Evolutionary conservation across 495 filamentous ascomycete species (phyloP).

Genomic region (Hypomontagnella monticulosa): DNA sequence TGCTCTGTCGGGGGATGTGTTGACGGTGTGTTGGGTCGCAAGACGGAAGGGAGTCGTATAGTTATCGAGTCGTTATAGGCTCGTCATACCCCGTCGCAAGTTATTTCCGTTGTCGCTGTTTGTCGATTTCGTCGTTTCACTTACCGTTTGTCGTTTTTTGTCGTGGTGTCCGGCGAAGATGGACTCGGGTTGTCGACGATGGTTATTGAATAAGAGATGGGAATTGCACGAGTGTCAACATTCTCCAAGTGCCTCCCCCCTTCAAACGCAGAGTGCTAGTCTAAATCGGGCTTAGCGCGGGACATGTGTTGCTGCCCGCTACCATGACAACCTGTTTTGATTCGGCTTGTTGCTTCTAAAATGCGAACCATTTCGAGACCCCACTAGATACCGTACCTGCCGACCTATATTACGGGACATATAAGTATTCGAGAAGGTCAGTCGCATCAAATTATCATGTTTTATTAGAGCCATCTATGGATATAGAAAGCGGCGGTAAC

Average conservation of each 20-base stretch:
- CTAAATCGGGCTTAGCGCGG: constrained; percentile 27
- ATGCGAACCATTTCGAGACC: background rate
- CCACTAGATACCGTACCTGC: constrained; percentile 7
- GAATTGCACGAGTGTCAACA: constrained; percentile 37
- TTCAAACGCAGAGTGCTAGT: constrained; percentile 31
- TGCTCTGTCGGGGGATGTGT: constrained; percentile 15
- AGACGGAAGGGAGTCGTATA: background rate
- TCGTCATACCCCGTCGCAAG: background rate
- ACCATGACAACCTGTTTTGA: constrained; percentile 46
- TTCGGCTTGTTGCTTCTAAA: constrained; percentile 8
- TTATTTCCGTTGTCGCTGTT: constrained; percentile 14
- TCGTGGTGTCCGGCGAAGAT: constrained; percentile 30
- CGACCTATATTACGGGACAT: constrained; percentile 11
- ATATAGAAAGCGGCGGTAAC: too few species aligned
- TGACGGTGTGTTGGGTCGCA: constrained; percentile 21
- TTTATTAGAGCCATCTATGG: too few species aligned
- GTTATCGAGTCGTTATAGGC: too few species aligned
- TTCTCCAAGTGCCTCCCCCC: constrained; percentile 43
- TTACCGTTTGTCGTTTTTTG: constrained; percentile 30
- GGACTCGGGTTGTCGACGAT: constrained; percentile 37
- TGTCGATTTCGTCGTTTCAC: constrained; percentile 37
- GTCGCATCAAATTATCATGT: background rate
- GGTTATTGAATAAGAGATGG: constrained; percentile 15
- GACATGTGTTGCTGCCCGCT: constrained; percentile 45
- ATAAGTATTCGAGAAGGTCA: constrained; percentile 6